These are phyloP conservation scores for Cardamine occulta DNA, from an alignment of 345 rosid species.

Conservation along the genomic window DNA sequence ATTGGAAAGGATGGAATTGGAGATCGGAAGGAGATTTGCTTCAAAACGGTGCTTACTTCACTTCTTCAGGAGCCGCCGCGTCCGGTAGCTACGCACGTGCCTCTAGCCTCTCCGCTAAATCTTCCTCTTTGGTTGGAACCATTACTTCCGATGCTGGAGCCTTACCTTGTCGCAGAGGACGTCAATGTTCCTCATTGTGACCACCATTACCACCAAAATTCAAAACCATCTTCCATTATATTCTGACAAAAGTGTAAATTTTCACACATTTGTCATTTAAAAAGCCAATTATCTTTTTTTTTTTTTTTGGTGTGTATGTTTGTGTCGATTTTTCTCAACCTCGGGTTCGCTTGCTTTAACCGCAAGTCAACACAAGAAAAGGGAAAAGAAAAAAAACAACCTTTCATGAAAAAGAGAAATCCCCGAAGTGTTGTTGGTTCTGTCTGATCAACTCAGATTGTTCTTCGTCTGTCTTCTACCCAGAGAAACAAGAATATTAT, in stretches of 20 bases:
- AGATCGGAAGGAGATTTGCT: constrained; percentile 91
- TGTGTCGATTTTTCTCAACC: constrained; percentile 45
- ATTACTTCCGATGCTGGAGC: constrained; percentile 78
- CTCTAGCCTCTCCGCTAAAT: constrained; percentile 87
- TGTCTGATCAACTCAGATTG: constrained; percentile 40
- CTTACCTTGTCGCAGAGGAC: constrained; percentile 66
- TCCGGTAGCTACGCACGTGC: constrained; percentile 92
- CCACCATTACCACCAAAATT: constrained; percentile 11
- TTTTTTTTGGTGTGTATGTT: constrained; percentile 27
- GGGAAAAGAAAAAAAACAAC: constrained; percentile 27
- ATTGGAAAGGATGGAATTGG: constrained; percentile 96
- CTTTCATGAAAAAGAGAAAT: constrained; percentile 36
- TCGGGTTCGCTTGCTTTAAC: constrained; percentile 41
- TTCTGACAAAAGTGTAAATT: constrained; percentile 46
- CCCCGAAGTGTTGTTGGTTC: constrained; percentile 42
- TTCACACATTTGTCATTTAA: constrained; percentile 46
- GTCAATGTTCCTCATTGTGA: constrained; percentile 53
- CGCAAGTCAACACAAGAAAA: constrained; percentile 37
- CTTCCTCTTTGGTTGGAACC: constrained; percentile 77
- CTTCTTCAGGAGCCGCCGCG: constrained; percentile 85
- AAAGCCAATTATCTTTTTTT: constrained; percentile 31
- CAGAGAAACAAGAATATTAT: constrained; percentile 24
- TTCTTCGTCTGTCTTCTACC: constrained; percentile 20
- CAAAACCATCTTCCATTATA: constrained; percentile 23
- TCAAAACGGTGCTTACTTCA: constrained; percentile 89